Evolutionary conservation across 1,284 basidiomycete species (phyloP), one percentile per base, ranked within the genome.

Genomic region (Irpex sp.): DNA sequence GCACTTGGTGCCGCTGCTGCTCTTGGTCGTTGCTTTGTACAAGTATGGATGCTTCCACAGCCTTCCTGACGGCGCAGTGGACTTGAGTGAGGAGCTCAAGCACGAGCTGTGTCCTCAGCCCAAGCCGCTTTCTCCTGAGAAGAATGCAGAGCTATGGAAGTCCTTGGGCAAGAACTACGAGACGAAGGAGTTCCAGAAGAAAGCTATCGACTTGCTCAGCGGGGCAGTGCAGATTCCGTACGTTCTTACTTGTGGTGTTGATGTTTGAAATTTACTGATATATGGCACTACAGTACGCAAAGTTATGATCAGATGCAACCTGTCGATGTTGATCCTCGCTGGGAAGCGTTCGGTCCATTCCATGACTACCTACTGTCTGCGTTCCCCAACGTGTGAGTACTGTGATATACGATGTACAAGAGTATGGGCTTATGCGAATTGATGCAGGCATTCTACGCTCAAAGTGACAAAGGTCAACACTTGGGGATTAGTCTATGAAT

Each of bases 401-500:
- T 76, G 22, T 45, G n/a, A 59, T 67, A 1, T 13, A 56, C 56
- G 32, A 20, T 18, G 42, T 3, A 10, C 7, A 5, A 18, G 10
- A 18, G 20, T 4, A 38, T 49, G 9, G 18, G 18, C 22, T 24
- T 24, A n/a, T 15, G 43, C 38, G 56, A 2, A 7, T 18, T 32
- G 49, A 10, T 56, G 60, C 67, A 91, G 90, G 1, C 89, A 92
- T 74, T 74, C 86, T 22, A 82, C 82, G 18, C 82, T 92, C 3
- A 80, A 85, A 38, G 77, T 90, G 67, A 88, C 86, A 1, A 87
- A 88, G 72, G 88, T 95, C 72, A 90, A 92, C 75, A 88, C 89
- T 0, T 90, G 90, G 71, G 94, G 90, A 0, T 79, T 94, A 18
- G 83, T 94, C 0, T 94, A 88, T 75, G 86, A 87, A 11, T 92